Conservation (phyloP, 1,139 yeast genomes). For the Scheffersomyces cryptocercus region DNA sequence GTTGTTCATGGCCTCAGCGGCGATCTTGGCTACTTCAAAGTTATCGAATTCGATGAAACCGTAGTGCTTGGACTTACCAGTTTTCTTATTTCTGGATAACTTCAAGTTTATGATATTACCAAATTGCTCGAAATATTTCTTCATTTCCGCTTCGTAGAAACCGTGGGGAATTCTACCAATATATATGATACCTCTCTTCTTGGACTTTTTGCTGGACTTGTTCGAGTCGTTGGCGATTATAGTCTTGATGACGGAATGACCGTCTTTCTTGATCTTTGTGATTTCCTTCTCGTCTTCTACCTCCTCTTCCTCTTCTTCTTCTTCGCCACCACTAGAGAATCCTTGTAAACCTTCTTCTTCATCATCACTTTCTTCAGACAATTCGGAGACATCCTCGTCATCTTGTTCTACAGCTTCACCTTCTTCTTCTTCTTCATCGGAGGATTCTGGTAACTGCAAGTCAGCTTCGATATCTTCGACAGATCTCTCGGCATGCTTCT, state of each 20-base stretch:
- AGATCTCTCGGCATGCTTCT: slow-evolving; percentile 17
- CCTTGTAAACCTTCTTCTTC: slow-evolving; percentile 11
- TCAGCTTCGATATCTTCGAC: slow-evolving; percentile 31
- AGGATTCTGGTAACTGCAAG: slow-evolving; percentile 29
- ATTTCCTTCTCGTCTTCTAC: slow-evolving; percentile 13
- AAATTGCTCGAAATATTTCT: slow-evolving; percentile 82
- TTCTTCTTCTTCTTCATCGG: slow-evolving; percentile 27
- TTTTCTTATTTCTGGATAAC: slow-evolving; percentile 83
- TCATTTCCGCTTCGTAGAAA: slow-evolving; percentile 81
- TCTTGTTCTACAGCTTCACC: slow-evolving; percentile 20
- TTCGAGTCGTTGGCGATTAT: slow-evolving; percentile 22
- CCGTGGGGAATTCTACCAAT: slow-evolving; percentile 93
- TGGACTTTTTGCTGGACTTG: slow-evolving; percentile 19
- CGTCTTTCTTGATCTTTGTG: slow-evolving; percentile 11
- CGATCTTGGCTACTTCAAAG: slow-evolving; percentile 77
- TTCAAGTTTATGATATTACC: slow-evolving; percentile 79
- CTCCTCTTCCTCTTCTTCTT: slow-evolving; percentile 22
- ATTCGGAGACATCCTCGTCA: slow-evolving; percentile 14
- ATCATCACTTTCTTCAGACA: slow-evolving; percentile 18
- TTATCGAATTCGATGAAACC: slow-evolving; percentile 86
- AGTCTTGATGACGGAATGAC: slow-evolving; percentile 19
- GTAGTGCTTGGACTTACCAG: slow-evolving; percentile 91
- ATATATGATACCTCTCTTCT: slow-evolving; percentile 68
- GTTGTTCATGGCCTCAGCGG: slow-evolving; percentile 94
- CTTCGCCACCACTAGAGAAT: slow-evolving; percentile 13